These are phyloP conservation scores for Forsythia viridissima DNA, from an alignment of 257 asterid genomes.

Conservation along the genomic window DNA sequence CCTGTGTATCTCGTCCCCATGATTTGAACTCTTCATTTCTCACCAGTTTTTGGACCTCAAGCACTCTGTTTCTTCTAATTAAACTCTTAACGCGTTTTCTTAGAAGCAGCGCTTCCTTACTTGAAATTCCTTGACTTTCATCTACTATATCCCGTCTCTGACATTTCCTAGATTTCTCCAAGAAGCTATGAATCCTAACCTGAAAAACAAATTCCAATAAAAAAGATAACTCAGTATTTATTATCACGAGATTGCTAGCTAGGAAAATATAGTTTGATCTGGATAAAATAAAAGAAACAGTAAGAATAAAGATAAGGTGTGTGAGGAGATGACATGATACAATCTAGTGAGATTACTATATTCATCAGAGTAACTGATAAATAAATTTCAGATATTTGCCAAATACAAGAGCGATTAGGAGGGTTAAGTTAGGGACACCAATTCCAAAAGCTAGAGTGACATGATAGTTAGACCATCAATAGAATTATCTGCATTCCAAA, in stretches of 20 bases:
- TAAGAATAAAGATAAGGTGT: neutral
- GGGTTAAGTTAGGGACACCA: neutral
- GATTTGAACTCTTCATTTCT: conserved; percentile 68
- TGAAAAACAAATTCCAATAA: conserved; percentile 33
- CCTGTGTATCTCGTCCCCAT: conserved; percentile 83
- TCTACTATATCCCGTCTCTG: conserved; percentile 37
- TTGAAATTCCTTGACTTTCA: conserved; percentile 49
- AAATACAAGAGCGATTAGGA: neutral
- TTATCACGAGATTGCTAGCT: conserved; percentile 3
- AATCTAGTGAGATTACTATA: neutral
- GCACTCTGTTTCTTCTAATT: conserved; percentile 60
- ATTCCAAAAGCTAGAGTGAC: neutral
- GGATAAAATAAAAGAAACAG: neutral
- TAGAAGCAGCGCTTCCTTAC: conserved; percentile 48
- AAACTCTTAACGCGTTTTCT: conserved; percentile 76
- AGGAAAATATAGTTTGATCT: neutral
- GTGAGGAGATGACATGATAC: neutral
- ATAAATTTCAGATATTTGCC: neutral
- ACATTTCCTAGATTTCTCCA: conserved; percentile 66
- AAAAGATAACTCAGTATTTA: conserved; percentile 9
- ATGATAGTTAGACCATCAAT: neutral
- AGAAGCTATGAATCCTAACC: conserved; percentile 81
- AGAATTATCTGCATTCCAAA: neutral
- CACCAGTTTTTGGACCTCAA: conserved; percentile 77
- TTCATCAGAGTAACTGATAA: neutral